Base-by-base conservation (phyloP, 441 rosid species). In the Biscutella laevigata region DNA sequence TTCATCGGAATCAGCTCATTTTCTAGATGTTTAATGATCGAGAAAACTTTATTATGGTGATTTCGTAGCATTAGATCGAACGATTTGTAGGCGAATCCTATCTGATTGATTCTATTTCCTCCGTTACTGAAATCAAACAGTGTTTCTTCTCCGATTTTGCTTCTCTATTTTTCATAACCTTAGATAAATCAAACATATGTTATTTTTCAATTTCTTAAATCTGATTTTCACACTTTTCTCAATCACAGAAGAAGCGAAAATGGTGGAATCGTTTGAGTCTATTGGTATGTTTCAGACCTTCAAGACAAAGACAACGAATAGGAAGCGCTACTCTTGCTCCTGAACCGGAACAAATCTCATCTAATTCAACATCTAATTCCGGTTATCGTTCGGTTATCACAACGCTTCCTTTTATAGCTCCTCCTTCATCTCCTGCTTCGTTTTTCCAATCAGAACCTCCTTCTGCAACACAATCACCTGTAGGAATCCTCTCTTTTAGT, bases 361-460 rank as follows among this genome's bases (percentile, higher is more conserved):
- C 66, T 12, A 58, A 46, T 48, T 59, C 75, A 0, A 39, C 52
- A 24, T 60, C 43, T n/a, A 71, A 72, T 62, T 70, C 70, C 76
- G 53, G 41, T 74, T 5, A 37, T 75, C 47, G 54, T 28, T 64
- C 79, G 53, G 39, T 73, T 4, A 30, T 74, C n/a, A 65, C 64
- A 0, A 46, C 69, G 6, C 84, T 77, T 27, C 98, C 96, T 6
- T 91, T 91, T 53, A 70, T 77, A 56, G 98, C 96, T 16, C 98
- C 98, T 27, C 96, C 98, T 9, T 91, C 98, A 16, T 91, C 98
- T 37, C 98, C 98, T 13, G 96, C 84, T 26, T 87, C 98, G 3
- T 91, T 91, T 71, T 71, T 85, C 62, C 98, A 77, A 56, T 91
- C 98, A 21, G 98, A 85, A 33, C 94, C 95, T 52, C 79, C 95